A percentile compares a stretch with the other conserved stretches of the same genome.
These are phyloP conservation scores for Austroboletus niveus DNA, from an alignment of 1,284 basidiomycete species.

Conservation along the genomic window DNA sequence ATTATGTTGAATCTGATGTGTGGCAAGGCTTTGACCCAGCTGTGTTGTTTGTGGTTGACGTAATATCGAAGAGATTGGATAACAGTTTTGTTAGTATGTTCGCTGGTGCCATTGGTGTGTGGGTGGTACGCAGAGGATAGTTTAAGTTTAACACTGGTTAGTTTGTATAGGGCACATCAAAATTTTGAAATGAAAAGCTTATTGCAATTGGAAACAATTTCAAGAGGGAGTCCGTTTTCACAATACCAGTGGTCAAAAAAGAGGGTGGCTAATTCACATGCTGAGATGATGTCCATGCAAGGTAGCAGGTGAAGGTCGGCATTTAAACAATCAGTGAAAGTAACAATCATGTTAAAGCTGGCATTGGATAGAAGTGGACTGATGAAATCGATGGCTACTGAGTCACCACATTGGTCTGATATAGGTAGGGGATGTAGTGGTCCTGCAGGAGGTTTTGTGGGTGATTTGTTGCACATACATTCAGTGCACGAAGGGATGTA, in stretches of 20 bases:
- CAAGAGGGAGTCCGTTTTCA: constrained; percentile 28
- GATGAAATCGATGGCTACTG: constrained; percentile 35
- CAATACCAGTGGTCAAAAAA: constrained; percentile 17
- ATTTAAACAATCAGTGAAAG: constrained; percentile 40
- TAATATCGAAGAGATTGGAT: constrained; percentile 36
- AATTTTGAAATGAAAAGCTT: constrained; percentile 27
- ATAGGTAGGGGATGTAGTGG: constrained; percentile 35
- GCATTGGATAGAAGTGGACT: constrained; percentile 29
- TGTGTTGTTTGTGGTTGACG: constrained; percentile 39
- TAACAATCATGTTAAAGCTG: constrained; percentile 34
- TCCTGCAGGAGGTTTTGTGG: constrained; percentile 8
- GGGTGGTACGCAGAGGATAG: constrained; percentile 34
- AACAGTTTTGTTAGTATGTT: constrained; percentile 37
- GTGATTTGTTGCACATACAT: constrained; percentile 35
- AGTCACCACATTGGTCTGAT: constrained; percentile 23
- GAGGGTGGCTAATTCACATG: constrained; percentile 27
- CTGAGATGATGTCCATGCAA: constrained; percentile 22
- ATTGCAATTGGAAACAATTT: constrained; percentile 30
- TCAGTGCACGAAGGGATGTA: constrained; percentile 35
- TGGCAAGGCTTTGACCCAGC: constrained; percentile 41
- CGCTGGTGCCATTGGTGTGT: constrained; percentile 33
- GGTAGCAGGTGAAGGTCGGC: constrained; percentile 38
- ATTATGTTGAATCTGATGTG: constrained; percentile 40
- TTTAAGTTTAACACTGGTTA: too few species aligned
- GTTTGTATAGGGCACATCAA: constrained; percentile 20